A percentile compares a stretch with the other conserved stretches of the same genome.
Conservation (phyloP, 169 alveolate species). For the Plasmodium fragile region DNA sequence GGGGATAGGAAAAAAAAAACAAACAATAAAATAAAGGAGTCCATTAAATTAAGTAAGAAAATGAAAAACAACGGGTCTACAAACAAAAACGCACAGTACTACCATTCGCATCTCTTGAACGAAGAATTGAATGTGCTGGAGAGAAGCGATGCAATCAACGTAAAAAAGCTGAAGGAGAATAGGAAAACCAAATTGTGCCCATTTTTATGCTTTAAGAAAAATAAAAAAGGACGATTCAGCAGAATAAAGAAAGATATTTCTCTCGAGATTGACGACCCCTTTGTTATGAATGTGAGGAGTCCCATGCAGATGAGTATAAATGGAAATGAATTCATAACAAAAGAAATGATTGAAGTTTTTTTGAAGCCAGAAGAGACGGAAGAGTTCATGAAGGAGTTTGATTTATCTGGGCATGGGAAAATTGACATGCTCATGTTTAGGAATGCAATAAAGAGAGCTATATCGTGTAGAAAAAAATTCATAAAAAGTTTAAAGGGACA, state of each 20-base stretch:
- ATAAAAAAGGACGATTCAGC: conserved; percentile 46
- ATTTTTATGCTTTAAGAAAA: conserved; percentile 31
- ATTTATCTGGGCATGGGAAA: conserved; percentile 87
- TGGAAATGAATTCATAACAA: conserved; percentile 68
- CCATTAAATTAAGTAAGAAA: conserved; percentile 4
- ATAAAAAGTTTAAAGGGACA: conserved; percentile 86
- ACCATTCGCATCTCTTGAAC: conserved; percentile 54
- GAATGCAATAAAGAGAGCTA: conserved; percentile 82
- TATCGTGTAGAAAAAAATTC: conserved; percentile 82
- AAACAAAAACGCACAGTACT: conserved; percentile 14
- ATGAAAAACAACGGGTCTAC: conserved; percentile 13
- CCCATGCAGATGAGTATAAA: conserved; percentile 49
- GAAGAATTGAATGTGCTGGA: conserved; percentile 58
- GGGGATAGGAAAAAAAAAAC: conserved; percentile 17
- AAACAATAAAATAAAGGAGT: conserved; percentile 5
- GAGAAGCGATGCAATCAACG: conserved; percentile 72
- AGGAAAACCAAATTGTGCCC: neutral
- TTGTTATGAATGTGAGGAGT: conserved; percentile 49
- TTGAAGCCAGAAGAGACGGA: conserved; percentile 82
- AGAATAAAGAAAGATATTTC: conserved; percentile 43
- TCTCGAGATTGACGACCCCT: conserved; percentile 56
- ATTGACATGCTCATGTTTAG: conserved; percentile 82
- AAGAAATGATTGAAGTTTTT: conserved; percentile 78
- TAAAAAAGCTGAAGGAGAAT: conserved; percentile 30
- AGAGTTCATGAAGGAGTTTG: conserved; percentile 83